Percentiles rank a stretch among this genome's conserved stretches.
Conservation (phyloP, 208 protist species). For the Entamoeba invadens region DNA sequence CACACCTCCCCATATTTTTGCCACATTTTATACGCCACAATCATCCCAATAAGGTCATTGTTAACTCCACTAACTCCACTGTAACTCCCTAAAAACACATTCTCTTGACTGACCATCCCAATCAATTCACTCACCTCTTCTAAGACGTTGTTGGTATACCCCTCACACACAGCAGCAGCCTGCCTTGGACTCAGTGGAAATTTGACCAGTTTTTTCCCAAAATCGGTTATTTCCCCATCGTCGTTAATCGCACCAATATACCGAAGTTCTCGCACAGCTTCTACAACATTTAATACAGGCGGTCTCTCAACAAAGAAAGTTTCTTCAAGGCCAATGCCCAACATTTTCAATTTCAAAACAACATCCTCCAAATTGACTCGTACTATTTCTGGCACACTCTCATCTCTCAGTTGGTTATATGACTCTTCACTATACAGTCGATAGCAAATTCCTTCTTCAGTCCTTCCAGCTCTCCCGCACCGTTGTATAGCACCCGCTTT, state of each 20-base stretch:
- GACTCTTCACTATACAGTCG: neutral
- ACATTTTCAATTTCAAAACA: neutral
- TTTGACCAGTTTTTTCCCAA: neutral
- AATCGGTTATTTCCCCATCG: neutral
- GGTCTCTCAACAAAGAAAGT: neutral
- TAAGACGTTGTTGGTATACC: neutral
- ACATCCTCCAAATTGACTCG: neutral
- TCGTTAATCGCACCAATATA: neutral
- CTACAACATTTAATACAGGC: neutral
- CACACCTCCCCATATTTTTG: neutral
- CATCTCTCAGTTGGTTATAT: neutral
- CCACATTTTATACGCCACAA: neutral
- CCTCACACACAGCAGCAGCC: neutral
- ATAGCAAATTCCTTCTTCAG: neutral
- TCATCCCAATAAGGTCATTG: neutral
- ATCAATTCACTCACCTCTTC: neutral
- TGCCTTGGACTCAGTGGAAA: neutral
- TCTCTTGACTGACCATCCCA: neutral
- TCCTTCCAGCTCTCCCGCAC: conserved; percentile 6
- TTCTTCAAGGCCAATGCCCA: neutral
- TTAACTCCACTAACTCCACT: neutral
- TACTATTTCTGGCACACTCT: neutral
- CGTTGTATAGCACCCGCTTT: neutral
- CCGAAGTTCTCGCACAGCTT: neutral
- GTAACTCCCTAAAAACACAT: neutral